A percentile compares a stretch with the other conserved stretches of the same genome.
These are phyloP conservation scores for Quercus bicolor DNA, from an alignment of 306 rosid genomes.

Conservation along the genomic window DNA sequence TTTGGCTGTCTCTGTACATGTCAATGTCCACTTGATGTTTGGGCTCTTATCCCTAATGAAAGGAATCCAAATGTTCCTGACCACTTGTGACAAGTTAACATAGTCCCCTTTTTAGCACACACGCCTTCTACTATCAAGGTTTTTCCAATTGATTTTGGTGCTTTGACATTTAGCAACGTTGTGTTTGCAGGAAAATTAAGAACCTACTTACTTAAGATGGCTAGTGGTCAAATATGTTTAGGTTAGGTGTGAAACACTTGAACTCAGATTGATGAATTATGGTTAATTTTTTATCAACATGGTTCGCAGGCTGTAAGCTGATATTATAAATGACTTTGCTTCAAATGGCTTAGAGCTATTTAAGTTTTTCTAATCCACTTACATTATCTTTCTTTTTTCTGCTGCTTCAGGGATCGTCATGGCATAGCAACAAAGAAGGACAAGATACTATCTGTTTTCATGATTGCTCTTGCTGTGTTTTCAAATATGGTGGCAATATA, in stretches of 20 bases:
- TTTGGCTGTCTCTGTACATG: neutral
- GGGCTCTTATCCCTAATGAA: neutral
- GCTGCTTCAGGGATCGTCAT: conserved; percentile 25
- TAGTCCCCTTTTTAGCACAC: neutral
- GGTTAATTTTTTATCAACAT: too few relatives aligned
- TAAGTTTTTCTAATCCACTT: neutral
- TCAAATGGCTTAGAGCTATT: neutral
- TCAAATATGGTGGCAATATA: conserved; percentile 56
- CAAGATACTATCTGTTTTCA: conserved; percentile 20
- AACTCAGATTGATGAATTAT: neutral
- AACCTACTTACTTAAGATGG: neutral
- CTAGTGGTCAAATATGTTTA: neutral
- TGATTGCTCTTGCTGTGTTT: conserved; percentile 34
- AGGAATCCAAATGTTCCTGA: neutral
- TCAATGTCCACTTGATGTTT: neutral
- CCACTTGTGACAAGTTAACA: neutral
- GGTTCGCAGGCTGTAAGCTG: neutral
- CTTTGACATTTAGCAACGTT: neutral
- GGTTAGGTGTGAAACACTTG: neutral
- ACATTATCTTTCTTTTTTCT: neutral
- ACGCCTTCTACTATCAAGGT: neutral
- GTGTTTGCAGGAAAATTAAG: neutral
- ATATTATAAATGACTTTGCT: neutral
- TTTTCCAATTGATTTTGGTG: neutral
- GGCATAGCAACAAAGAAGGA: conserved; percentile 26